phyloP scores from a whole-genome alignment of 345 rosid species.

The Nephelium lappaceum region DNA sequence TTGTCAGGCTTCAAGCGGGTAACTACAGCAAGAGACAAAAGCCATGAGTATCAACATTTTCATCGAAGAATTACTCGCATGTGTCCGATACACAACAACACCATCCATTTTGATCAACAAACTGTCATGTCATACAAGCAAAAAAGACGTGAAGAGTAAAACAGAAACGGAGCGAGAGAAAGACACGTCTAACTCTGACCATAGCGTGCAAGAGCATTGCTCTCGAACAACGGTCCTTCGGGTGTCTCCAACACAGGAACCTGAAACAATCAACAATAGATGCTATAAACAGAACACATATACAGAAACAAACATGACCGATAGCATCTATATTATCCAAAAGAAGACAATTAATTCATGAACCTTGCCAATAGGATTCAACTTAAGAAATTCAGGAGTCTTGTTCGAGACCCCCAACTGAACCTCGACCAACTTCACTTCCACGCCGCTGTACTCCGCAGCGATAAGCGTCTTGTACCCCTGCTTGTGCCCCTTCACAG shows the following conservation, averaged over 20 bases:
- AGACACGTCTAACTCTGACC: slow-evolving; percentile 47
- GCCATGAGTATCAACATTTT: neutral
- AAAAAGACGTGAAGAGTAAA: neutral
- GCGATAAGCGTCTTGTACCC: slow-evolving; percentile 68
- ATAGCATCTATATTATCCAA: neutral
- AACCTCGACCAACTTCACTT: slow-evolving; percentile 56
- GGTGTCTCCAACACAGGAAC: slow-evolving; percentile 97
- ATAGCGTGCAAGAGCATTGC: slow-evolving; percentile 94
- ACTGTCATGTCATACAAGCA: neutral
- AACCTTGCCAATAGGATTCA: slow-evolving; percentile 97
- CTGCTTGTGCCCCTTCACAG: slow-evolving; percentile 60
- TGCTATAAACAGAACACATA: neutral
- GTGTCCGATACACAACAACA: neutral
- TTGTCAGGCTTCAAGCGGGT: slow-evolving; percentile 66
- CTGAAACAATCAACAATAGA: slow-evolving; percentile 36
- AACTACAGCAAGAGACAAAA: slow-evolving; percentile 44
- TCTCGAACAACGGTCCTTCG: slow-evolving; percentile 85
- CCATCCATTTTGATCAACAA: neutral
- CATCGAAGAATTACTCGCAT: neutral
- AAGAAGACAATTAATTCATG: neutral
- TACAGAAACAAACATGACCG: neutral
- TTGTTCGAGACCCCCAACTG: slow-evolving; percentile 85
- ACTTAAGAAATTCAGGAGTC: slow-evolving; percentile 74
- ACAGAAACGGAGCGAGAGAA: neutral
- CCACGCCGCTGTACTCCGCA: slow-evolving; percentile 79